These are phyloP conservation scores for Capsella rubella DNA, from an alignment of 441 rosid species.

Conservation along the genomic window DNA sequence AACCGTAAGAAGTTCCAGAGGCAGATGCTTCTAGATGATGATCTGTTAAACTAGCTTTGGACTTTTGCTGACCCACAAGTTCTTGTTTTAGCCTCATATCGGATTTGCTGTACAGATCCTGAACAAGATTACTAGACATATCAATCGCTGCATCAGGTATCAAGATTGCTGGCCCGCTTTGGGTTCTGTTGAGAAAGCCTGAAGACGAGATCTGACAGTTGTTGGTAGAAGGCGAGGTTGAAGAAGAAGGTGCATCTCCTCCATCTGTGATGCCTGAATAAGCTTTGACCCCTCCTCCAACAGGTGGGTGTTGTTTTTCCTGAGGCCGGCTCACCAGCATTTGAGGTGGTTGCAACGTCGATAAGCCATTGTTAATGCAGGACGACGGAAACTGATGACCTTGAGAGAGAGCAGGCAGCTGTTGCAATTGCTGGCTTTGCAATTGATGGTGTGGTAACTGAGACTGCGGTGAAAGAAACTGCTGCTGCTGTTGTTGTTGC, in stretches of 20 bases:
- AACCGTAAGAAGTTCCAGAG: conserved; percentile 94
- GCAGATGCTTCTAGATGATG: conserved; percentile 94
- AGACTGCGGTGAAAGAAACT: conserved; percentile 64
- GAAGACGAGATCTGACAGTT: conserved; percentile 80
- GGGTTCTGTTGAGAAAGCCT: conserved; percentile 71
- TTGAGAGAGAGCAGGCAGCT: conserved; percentile 59
- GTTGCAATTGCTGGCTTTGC: conserved; percentile 62
- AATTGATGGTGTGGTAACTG: conserved; percentile 53
- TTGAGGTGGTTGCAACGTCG: conserved; percentile 65
- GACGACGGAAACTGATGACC: conserved; percentile 66
- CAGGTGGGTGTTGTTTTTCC: conserved; percentile 55
- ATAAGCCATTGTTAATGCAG: conserved; percentile 57
- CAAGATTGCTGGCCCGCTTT: conserved; percentile 63
- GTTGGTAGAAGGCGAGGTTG: conserved; percentile 91
- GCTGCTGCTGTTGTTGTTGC: conserved; percentile 71
- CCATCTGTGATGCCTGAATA: conserved; percentile 80
- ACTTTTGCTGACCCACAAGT: conserved; percentile 65
- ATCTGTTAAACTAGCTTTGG: conserved; percentile 68
- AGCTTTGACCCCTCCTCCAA: conserved; percentile 57
- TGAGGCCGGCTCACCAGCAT: conserved; percentile 60
- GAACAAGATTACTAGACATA: conserved; percentile 63
- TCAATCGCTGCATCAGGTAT: conserved; percentile 61
- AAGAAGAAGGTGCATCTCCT: conserved; percentile 93
- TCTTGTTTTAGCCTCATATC: conserved; percentile 61
- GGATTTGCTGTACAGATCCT: conserved; percentile 74